These are phyloP conservation scores for Chaetomium cochliodes DNA, from an alignment of 495 filamentous ascomycete genomes.

Conservation along the genomic window DNA sequence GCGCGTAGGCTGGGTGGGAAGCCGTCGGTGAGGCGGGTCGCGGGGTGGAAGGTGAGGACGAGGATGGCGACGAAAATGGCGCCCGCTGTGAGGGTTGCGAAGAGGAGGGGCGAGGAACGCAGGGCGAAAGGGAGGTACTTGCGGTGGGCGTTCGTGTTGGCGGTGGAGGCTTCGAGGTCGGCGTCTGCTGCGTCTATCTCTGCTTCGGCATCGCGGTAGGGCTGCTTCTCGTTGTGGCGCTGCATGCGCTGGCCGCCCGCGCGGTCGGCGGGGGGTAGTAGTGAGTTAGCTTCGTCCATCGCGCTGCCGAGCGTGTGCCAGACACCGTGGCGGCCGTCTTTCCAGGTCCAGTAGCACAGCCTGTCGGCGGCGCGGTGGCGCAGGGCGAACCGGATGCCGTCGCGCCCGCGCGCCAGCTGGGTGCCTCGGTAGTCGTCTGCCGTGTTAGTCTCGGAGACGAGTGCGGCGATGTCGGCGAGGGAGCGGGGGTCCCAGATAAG, in stretches of 20 bases:
- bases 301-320: slow-evolving; percentile 48
- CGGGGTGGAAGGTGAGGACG: slow-evolving; percentile 69
- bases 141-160: slow-evolving; percentile 49
- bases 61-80: slow-evolving; percentile 71
- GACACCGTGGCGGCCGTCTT: slow-evolving; percentile 42
- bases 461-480: slow-evolving; percentile 70
- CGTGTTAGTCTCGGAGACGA: slow-evolving; percentile 77
- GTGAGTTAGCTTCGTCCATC: slow-evolving; percentile 33
- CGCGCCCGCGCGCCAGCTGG: slow-evolving; percentile 58
- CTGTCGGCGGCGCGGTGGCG: slow-evolving; percentile 55
- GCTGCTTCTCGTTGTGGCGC: slow-evolving; percentile 43
- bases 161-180: slow-evolving; percentile 38
- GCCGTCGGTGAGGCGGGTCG: slow-evolving; percentile 61
- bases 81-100: slow-evolving; percentile 61
- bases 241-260: slow-evolving; percentile 31
- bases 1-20: slow-evolving; percentile 68
- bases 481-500: slow-evolving; percentile 83
- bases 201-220: slow-evolving; percentile 30
- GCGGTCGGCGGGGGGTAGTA: slow-evolving; percentile 32
- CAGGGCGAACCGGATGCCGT: slow-evolving; percentile 49
- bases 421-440: slow-evolving; percentile 59
- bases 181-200: slow-evolving; percentile 18
- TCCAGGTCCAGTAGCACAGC: slow-evolving; percentile 79
- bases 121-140: slow-evolving; percentile 80
- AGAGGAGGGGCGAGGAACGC: slow-evolving; percentile 58